Conservation (phyloP, 2,329 filamentous ascomycete species). For the Sporothrix luriei region DNA sequence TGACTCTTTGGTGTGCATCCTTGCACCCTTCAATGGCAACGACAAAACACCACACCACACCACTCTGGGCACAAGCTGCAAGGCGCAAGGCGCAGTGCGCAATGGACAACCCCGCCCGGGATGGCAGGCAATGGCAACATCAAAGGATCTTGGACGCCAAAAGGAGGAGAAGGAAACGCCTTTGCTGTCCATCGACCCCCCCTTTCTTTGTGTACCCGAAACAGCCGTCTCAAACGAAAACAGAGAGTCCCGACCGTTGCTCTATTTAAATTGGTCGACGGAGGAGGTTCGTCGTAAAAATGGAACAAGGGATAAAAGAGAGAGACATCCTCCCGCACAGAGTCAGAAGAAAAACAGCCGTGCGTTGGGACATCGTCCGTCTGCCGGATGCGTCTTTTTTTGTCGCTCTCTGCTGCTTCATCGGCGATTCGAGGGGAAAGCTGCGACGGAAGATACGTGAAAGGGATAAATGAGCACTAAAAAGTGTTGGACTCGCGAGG, state of each 20-base stretch:
- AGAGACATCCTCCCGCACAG: too few relatives aligned
- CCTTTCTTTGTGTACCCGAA: slow-evolving; percentile 15
- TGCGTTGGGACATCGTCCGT: neutral
- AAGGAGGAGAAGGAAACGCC: neutral
- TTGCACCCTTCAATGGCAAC: too few relatives aligned
- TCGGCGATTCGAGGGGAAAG: neutral
- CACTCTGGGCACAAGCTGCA: neutral
- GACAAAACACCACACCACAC: neutral
- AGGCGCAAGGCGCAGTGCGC: slow-evolving; percentile 3
- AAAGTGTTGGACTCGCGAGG: too few relatives aligned
- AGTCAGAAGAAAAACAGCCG: neutral
- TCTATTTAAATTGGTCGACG: neutral
- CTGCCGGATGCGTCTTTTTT: slow-evolving; percentile 14
- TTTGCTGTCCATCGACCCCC: slow-evolving; percentile 3
- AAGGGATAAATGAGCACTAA: slow-evolving; percentile 2
- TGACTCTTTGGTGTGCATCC: slow-evolving; percentile 16
- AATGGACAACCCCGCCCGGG: slow-evolving; percentile 15
- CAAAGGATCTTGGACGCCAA: neutral
- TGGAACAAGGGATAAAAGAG: neutral
- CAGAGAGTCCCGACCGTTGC: neutral
- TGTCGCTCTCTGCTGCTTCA: neutral
- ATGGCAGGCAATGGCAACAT: slow-evolving; percentile 1
- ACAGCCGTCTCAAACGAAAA: slow-evolving; percentile 22
- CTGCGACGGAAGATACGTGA: slow-evolving; percentile 3
- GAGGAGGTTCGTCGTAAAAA: neutral